phyloP scores from a whole-genome alignment of 1,139 yeast genomes.

The Hansenula sp. region DNA sequence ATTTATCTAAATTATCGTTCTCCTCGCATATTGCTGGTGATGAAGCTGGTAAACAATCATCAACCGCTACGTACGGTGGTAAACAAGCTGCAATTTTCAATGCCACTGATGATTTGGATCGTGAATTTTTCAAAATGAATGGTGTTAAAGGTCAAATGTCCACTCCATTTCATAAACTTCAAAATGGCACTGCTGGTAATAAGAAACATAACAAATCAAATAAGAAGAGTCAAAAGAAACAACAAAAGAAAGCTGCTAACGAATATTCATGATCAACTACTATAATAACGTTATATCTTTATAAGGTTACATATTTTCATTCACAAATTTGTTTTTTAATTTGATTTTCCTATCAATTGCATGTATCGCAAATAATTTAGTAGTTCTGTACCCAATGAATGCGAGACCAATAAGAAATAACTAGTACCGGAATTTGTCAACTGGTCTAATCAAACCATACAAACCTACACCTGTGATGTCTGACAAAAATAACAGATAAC shows the following conservation, averaged over 20 bases:
- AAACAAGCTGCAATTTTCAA: constrained; percentile 74
- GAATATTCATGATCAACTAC: background rate
- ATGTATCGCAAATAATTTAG: too few relatives aligned
- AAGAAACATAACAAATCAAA: constrained; percentile 83
- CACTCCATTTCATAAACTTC: constrained; percentile 68
- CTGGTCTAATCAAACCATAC: too few relatives aligned
- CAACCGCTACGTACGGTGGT: constrained; percentile 63
- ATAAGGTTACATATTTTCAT: background rate
- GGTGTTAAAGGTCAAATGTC: constrained; percentile 58
- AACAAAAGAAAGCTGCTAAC: background rate
- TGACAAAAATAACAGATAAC: too few relatives aligned
- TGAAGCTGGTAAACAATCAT: constrained; percentile 34
- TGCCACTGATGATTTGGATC: constrained; percentile 77
- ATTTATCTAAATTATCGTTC: constrained; percentile 69
- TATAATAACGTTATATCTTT: background rate
- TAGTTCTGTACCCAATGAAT: too few relatives aligned
- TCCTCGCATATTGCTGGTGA: constrained; percentile 66
- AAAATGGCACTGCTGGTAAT: constrained; percentile 28
- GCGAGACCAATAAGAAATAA: too few relatives aligned
- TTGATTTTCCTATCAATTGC: too few relatives aligned
- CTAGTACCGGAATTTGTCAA: too few relatives aligned
- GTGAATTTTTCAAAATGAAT: constrained; percentile 74
- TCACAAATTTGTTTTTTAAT: too few relatives aligned
- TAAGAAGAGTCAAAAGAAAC: constrained; percentile 47
- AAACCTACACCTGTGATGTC: too few relatives aligned